phyloP scores from a whole-genome alignment of 2,329 filamentous ascomycete genomes.

The Alternaria triticina region DNA sequence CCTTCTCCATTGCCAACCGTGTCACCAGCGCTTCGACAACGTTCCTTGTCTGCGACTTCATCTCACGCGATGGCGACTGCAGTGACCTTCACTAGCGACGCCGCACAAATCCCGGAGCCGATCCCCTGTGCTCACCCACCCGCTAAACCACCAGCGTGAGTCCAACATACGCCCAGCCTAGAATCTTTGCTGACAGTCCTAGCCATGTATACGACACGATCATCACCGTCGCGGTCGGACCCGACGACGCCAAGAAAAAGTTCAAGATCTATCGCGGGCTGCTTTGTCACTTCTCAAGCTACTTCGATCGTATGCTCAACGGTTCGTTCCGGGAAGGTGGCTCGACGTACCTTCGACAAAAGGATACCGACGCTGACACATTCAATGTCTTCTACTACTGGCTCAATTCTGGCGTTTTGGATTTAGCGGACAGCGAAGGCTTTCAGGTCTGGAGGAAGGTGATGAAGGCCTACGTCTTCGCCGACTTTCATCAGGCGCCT shows the following conservation, averaged over 20 bases:
- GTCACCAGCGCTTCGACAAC: neutral
- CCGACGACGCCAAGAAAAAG: neutral
- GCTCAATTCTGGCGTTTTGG: neutral
- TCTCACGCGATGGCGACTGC: neutral
- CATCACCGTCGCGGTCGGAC: neutral
- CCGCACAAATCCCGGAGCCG: too few relatives aligned
- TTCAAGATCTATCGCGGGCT: neutral
- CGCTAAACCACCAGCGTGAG: neutral
- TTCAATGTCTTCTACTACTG: neutral
- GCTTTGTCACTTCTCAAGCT: neutral
- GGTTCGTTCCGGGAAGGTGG: neutral
- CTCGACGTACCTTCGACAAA: fast-evolving
- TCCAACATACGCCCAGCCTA: fast-evolving
- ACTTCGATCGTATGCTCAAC: neutral
- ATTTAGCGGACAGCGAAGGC: too few relatives aligned
- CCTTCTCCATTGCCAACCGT: neutral
- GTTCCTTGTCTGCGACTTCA: neutral
- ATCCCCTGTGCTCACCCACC: neutral
- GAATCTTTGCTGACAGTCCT: neutral
- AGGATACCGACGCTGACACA: neutral
- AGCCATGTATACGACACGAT: neutral
- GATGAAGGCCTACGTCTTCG: neutral
- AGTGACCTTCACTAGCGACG: neutral
- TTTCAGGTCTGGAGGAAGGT: too few relatives aligned
- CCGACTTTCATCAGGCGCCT: neutral